Evolutionary conservation across 164 flowering plant genomes (phyloP).

Genomic region (Paratinospora sagittata): DNA sequence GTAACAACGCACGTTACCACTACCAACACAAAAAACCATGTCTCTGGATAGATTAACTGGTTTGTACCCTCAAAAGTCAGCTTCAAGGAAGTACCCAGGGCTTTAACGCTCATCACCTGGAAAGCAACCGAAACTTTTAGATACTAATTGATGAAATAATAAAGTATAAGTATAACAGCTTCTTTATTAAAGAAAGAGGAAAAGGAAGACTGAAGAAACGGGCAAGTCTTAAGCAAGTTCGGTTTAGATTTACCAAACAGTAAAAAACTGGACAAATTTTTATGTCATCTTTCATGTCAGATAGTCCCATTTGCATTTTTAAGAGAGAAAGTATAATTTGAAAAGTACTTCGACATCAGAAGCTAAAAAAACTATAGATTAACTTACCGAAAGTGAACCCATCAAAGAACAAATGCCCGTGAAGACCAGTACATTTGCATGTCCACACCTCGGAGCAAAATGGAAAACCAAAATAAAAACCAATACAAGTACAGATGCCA

Average conservation of each 20-base stretch:
- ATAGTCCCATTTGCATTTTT: too few species aligned
- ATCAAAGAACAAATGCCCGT: constrained; percentile 84
- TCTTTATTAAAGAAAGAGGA: too few species aligned
- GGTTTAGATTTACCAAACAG: background rate
- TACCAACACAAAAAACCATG: constrained; percentile 72
- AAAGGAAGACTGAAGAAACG: too few species aligned
- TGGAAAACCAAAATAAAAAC: constrained; percentile 61
- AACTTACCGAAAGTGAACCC: constrained; percentile 81
- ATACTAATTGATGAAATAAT: background rate
- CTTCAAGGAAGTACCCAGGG: constrained; percentile 75
- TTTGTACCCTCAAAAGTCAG: constrained; percentile 76
- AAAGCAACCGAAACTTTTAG: constrained; percentile 3
- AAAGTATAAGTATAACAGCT: background rate
- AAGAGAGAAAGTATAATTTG: too few species aligned
- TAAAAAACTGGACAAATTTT: background rate
- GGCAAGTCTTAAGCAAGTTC: background rate
- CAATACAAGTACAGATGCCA: constrained; percentile 53
- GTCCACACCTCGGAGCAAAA: constrained; percentile 62
- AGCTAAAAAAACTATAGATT: background rate
- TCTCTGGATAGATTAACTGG: constrained; percentile 65
- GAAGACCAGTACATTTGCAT: constrained; percentile 62
- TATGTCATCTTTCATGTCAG: too few species aligned
- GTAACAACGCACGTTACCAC: constrained; percentile 63
- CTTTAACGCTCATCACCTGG: constrained; percentile 96
- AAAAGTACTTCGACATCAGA: background rate